A percentile compares a stretch with the other conserved stretches of the same genome.
Conservation (phyloP, 2,329 filamentous ascomycete genomes). For the Neonectria sp. region DNA sequence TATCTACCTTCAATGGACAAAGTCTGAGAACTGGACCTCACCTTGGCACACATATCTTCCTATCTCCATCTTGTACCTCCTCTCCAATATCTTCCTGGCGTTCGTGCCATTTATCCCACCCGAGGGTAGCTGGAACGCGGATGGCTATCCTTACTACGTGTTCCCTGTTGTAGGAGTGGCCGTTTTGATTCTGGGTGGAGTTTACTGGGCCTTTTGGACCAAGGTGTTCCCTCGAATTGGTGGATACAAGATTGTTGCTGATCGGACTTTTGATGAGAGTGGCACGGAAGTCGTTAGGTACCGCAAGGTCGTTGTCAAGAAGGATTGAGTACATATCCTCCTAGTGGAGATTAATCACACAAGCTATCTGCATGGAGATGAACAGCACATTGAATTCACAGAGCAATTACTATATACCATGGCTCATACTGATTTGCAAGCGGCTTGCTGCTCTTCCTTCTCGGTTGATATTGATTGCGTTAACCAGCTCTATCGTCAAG, state of each 20-base stretch:
- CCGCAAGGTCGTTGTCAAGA: conserved; percentile 49
- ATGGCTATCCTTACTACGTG: conserved; percentile 70
- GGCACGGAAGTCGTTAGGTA: conserved; percentile 60
- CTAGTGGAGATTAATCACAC: not conserved
- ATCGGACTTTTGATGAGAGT: conserved; percentile 58
- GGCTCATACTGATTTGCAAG: no score
- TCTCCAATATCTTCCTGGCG: conserved; percentile 67
- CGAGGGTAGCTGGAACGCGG: conserved; percentile 60
- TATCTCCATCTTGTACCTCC: conserved; percentile 63
- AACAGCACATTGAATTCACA: not conserved
- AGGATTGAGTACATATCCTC: conserved; percentile 14
- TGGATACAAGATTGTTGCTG: conserved; percentile 64
- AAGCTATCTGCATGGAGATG: not conserved
- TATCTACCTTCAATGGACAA: conserved; percentile 65
- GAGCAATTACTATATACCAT: not conserved
- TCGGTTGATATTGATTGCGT: no score
- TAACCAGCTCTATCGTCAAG: no score
- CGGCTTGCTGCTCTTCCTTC: no score
- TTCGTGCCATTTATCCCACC: conserved; percentile 71
- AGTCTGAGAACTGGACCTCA: conserved; percentile 67
- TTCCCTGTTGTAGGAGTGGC: conserved; percentile 69
- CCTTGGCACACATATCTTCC: conserved; percentile 67
- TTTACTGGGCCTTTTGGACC: conserved; percentile 70
- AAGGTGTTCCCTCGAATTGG: conserved; percentile 64
- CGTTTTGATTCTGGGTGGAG: conserved; percentile 63